Evolutionary conservation across 2,329 filamentous ascomycete species (phyloP).

Genomic region (Thermomyces lanuginosus): DNA sequence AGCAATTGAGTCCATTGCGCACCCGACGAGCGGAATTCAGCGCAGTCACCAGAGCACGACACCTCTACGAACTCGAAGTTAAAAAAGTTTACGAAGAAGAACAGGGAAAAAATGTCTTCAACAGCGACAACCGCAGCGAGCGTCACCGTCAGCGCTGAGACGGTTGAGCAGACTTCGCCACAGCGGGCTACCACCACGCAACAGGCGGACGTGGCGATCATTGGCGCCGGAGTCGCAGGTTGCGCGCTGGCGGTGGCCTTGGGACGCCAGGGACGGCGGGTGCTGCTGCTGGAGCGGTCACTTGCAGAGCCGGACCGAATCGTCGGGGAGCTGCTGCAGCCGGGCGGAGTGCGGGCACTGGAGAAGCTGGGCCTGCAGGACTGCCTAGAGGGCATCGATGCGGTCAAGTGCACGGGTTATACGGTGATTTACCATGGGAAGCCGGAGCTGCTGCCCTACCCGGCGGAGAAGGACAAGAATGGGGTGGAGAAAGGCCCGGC

Average conservation of each 20-base stretch:
- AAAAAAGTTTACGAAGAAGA: no score
- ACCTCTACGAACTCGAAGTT: no score
- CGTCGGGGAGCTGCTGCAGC: slow-evolving; percentile 87
- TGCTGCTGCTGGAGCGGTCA: slow-evolving; percentile 74
- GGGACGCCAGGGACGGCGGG: slow-evolving; percentile 75
- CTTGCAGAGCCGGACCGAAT: slow-evolving; percentile 90
- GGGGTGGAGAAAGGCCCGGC: slow-evolving; percentile 34
- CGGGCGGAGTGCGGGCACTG: slow-evolving; percentile 70
- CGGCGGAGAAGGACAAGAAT: slow-evolving; percentile 33
- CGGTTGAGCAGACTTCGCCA: slow-evolving; percentile 22
- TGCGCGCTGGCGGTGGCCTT: slow-evolving; percentile 73
- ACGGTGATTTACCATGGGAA: slow-evolving; percentile 68
- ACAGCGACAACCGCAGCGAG: no score
- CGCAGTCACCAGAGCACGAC: no score
- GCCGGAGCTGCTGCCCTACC: slow-evolving; percentile 63
- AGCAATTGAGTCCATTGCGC: no score
- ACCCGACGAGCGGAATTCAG: no score
- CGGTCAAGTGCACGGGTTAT: slow-evolving; percentile 69
- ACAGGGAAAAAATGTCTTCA: no score
- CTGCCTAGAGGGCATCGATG: slow-evolving; percentile 79
- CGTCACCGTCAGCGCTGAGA: slow-evolving; percentile 10
- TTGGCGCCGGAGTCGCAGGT: slow-evolving; percentile 81
- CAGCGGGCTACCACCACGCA: slow-evolving; percentile 12
- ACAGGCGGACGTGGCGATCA: slow-evolving; percentile 68
- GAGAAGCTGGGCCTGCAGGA: slow-evolving; percentile 62